Evolutionary conservation across 306 rosid genomes (phyloP), one percentile per base, ranked within the genome.

Genomic region (Canavalia gladiata): DNA sequence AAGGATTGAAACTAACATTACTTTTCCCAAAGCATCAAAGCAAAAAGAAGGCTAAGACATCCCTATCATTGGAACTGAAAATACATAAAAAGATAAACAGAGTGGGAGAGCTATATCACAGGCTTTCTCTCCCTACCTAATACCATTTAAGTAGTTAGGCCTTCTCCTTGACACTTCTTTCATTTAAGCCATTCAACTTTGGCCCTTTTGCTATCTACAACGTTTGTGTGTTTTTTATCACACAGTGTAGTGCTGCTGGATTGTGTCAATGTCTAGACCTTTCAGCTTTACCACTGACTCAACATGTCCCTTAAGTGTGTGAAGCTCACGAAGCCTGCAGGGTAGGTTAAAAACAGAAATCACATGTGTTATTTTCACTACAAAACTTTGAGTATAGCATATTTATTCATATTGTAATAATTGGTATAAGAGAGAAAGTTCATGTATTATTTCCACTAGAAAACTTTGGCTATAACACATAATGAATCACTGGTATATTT

Each of bases 221-320:
- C 30, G 10, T 74, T 80, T 12, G 76, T 50, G 54, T 42, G 60
- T 43, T 72, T 78, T 33, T 41, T 47, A 47, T 95, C 81, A 96
- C 83, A 96, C 98, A 37, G 99, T 96, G 79, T 96, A 96, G 78
- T 96, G 98, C 80, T 96, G 98, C 84, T 96, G 98, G 83, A 89
- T 95, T 31, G 97, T 88, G 31, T 95, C 99, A 66, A 95, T 89
- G 88, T 95, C 99, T 39, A 95, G 71, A 5, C 99, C 99, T 73
- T 95, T 95, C 66, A 95, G 94, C 94, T 95, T 95, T 87, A 90
- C 98, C 80, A 95, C 99, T 4, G 99, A 95, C 86, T 95, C 99
- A 5, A 95, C 99, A 37, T 95, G 99, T 76, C 99, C 99, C 84
- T 96, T 96, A 56, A 96, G 98, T 0, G 99, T 96, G 89, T 81